Base-by-base conservation (phyloP, 2,329 filamentous ascomycete genomes). In the Hypoxylon sp. region DNA sequence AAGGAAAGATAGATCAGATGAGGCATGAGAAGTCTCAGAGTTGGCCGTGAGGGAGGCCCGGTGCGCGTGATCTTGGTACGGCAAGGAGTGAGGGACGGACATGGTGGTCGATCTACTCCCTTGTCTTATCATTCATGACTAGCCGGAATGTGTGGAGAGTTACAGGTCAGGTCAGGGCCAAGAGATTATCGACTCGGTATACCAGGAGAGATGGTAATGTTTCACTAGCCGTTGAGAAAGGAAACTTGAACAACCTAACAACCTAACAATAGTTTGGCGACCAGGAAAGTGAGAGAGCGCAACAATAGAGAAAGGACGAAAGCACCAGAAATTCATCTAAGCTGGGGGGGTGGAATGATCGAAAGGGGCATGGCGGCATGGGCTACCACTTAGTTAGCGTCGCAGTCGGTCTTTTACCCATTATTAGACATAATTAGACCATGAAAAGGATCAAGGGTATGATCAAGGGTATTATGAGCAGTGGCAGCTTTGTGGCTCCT, bases 11-110 rank as follows among this genome's bases (percentile, higher is more conserved):
- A 75, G 66, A 75, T 78, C 75, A 76, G 78, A 77, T 75, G 79
- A 81, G 70, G 80, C 79, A 79, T 76, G 77, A 51, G 74, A 75
- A 73, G 79, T 79, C 74, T 81, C 80, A 78, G 80, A 76, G 70
- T 72, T 73, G 63, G 73, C 69, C 36, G 68, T 69, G 62, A 74
- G 43, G 50, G 75, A 76, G 68, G 72, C 69, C 59, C 60, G 60
- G 59, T 66, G 70, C 60, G 60, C 56, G 45, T 69, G 53, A 55
- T 63, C 53, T 63, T 60, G 61, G 61, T 43, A 55, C 34, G 59
- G 55, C 25, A 70, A 17, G 38, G 65, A 38, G 28, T 65, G 57
- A 60, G 64, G 60, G 52, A 53, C 61, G 60, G 68, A 68, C 68
- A 70, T 70, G 63, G 65, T 70, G 62, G 65, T 64, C 43, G 60